Evolutionary conservation across 2,329 filamentous ascomycete genomes (phyloP), one percentile per base, ranked within the genome.

Genomic region (Pyricularia pennisetigena): DNA sequence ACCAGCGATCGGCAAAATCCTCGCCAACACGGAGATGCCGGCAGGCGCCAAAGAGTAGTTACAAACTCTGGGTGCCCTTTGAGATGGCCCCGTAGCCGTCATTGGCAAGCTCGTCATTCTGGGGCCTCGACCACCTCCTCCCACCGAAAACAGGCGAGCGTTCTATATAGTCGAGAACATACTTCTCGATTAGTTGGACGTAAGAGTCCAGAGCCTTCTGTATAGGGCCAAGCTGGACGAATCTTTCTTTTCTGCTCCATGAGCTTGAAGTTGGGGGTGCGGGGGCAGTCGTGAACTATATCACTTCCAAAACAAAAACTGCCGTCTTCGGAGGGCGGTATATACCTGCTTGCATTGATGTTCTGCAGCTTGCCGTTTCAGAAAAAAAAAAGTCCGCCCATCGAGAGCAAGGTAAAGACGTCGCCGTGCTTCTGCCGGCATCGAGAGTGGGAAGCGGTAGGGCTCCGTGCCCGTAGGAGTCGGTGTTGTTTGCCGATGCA

Each of bases 401-500:
- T n/a, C n/a, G n/a, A n/a, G n/a, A 83, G 74, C 71, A 86, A 86
- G 59, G 83, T 85, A 72, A 86, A 86, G 67, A 83, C 75, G 64
- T 86, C 83, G 64, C 84, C 83, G 69, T 84, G 77, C 80, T 85
- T 69, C 5, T 23, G 24, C 49, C 49, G 49, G 79, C 86, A 86
- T 77, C 83, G 88, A 86, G 73, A 83, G 82, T 97, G 97, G 97
- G 85, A 97, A 98, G 67, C 83, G 84, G 75, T 92, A 94, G 20
- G 94, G 94, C 75, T 98, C 93, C 80, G 97, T 97, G 78, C 94
- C 94, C 94, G 81, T 98, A 99, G 63, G 88, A 91, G 74, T 98
- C 83, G 70, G 95, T 97, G 82, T 90, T 97, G 72, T 95, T 90
- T 97, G 72, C 94, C 94, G 74, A 99, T 85, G 73, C 32, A 14